Evolutionary conservation across 1,139 yeast species (phyloP), one percentile per base, ranked within the genome.

Genomic region (Suhomyces maxii): DNA sequence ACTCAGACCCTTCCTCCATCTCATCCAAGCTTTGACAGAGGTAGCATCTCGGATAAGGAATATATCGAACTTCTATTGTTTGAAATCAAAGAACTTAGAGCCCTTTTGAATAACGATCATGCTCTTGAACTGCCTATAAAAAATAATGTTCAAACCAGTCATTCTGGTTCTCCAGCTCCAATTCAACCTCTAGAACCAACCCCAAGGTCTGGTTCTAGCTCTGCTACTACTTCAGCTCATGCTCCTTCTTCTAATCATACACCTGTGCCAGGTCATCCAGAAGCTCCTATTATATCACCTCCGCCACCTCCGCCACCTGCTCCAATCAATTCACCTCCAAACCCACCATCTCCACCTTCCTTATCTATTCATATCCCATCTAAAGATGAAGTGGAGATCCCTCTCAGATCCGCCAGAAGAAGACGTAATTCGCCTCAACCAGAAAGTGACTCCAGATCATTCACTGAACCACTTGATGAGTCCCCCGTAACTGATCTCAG

Each of bases 41-140:
- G 66, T 8, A 44, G 46, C 5, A 51, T 71, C 18, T 49, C 68
- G 2, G 73, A 67, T 49, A 51, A 50, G 9, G 70, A 72, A 43
- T 72, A 54, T 50, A 71, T 72, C 39, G 76, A 70, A 46, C 66
- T 59, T 43, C 57, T 73, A 36, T 43, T 68, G 33, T 69, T 68
- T 50, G 79, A 74, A 49, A 72, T 66, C 50, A 61, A 58, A 47
- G 77, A 73, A 49, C 59, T 73, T 12, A 60, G 59, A 34, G 53
- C 58, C 12, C 8, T 32, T 12, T 28, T 28, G 31, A 28, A 28
- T 28, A 28, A 11, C 11, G 31, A 28, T 28, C 31, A 9, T 9
- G 31, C 31, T 31, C 33, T n/a, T 11, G 31, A 9, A 11, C 31
- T 28, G 31, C 31, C 31, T 11, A 28, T 28, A 28, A 28, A 28